Evolutionary conservation across 495 filamentous ascomycete species (phyloP), one percentile per base, ranked within the genome.

Genomic region (Penicillium manginii): DNA sequence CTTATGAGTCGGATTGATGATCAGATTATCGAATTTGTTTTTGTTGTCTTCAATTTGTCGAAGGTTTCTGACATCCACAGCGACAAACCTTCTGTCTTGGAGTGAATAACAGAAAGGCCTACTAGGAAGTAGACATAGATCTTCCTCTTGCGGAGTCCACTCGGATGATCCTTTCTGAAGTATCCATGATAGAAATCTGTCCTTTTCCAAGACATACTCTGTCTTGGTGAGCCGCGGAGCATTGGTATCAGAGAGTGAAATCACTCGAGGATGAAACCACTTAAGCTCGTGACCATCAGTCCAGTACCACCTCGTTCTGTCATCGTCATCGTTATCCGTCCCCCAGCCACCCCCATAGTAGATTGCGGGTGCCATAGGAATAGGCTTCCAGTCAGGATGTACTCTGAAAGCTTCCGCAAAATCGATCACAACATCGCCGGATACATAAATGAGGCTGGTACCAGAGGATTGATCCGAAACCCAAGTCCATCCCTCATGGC

Each of bases 1-100:
- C 40, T 59, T 50, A 11, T 59, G 50, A 39, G 23, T 33, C 3
- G 19, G 23, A 26, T 59, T 37, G 35, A 59, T 59, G 23, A 49
- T 59, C 19, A 59, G 42, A 14, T 51, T 35, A 18, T 29, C 23
- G 26, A 37, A 59, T n/a, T 51, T 31, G 23, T 31, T n/a, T 19
- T 4, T 32, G 18, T 21, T 37, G 1, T 54, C 39, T 26, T 54
- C 57, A n/a, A 59, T 42, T 23, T 18, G 17, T 31, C 39, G 31
- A 15, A 59, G 50, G 17, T 59, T 54, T 12, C 15, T 8, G 29
- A 54, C 19, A 23, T 53, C 45, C 9, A 59, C 26, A 3, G 57
- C 32, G 14, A 59, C 57, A 59, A 59, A 59, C 26, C 19, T 32
- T 19, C 57, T 17, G 40, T 59, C 57, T 18, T 59, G 57, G 1